A percentile compares a stretch with the other conserved stretches of the same genome.
These are phyloP conservation scores for Brasilioporus rufonigricans DNA, from an alignment of 768 basidiomycete species.

Conservation along the genomic window DNA sequence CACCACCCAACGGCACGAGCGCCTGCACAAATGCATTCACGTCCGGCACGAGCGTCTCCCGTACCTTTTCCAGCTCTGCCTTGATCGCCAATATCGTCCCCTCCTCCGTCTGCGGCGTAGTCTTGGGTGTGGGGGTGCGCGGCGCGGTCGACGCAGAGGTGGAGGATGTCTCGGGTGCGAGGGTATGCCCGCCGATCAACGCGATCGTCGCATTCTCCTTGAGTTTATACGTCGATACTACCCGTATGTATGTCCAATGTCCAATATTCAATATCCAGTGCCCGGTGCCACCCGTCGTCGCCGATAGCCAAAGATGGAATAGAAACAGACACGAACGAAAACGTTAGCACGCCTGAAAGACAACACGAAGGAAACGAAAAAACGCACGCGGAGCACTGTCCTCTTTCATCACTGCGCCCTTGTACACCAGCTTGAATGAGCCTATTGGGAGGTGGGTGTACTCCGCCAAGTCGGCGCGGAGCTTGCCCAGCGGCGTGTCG, in stretches of 20 bases:
- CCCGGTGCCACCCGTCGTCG: no score
- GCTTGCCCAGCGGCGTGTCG: conserved; percentile 51
- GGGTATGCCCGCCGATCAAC: conserved; percentile 53
- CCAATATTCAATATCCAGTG: no score
- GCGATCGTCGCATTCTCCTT: conserved; percentile 65
- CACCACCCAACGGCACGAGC: conserved; percentile 21
- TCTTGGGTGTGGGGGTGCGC: neutral
- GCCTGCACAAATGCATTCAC: conserved; percentile 54
- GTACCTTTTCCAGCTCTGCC: conserved; percentile 47
- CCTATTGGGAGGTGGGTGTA: conserved; percentile 68
- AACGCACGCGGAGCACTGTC: conserved; percentile 61
- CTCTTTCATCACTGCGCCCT: conserved; percentile 90
- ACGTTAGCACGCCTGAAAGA: no score
- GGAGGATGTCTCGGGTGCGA: conserved; percentile 16
- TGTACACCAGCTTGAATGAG: conserved; percentile 84
- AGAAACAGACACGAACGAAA: no score
- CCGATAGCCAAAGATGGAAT: no score
- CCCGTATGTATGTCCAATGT: no score
- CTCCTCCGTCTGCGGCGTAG: conserved; percentile 36
- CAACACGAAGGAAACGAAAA: neutral
- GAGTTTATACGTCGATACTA: conserved; percentile 78
- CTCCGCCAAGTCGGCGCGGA: conserved; percentile 64
- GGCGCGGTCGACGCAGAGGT: neutral
- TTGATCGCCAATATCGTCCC: conserved; percentile 35
- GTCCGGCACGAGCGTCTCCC: conserved; percentile 50